A percentile compares a stretch with the other conserved stretches of the same genome.
These are phyloP conservation scores for Testicularia cyperi DNA, from an alignment of 1,284 basidiomycete genomes.

Conservation along the genomic window DNA sequence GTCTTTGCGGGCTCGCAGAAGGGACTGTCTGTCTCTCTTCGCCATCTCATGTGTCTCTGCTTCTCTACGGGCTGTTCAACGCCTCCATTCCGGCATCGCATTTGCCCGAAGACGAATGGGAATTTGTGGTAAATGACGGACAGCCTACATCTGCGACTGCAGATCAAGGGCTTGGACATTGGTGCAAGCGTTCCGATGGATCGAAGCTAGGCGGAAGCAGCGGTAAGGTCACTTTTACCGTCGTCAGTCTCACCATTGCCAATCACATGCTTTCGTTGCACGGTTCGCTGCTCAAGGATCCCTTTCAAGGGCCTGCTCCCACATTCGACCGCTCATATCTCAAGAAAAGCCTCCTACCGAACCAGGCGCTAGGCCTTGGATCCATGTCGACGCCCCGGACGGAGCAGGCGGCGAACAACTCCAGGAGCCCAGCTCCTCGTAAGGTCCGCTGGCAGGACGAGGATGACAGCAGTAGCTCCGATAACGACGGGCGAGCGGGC, in stretches of 20 bases:
- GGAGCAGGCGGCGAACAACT: neutral
- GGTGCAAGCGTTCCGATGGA: slow-evolving; percentile 76
- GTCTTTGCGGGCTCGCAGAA: slow-evolving; percentile 63
- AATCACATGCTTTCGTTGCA: slow-evolving; percentile 92
- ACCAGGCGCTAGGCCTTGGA: slow-evolving; percentile 18
- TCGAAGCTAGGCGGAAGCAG: slow-evolving; percentile 72
- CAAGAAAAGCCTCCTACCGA: slow-evolving; percentile 28
- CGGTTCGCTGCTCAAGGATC: slow-evolving; percentile 83
- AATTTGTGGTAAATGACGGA: slow-evolving; percentile 73
- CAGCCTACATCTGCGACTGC: too few relatives aligned
- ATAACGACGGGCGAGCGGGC: slow-evolving; percentile 3
- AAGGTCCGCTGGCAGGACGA: slow-evolving; percentile 28
- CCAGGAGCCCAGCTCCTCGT: too few relatives aligned
- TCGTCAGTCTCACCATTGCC: slow-evolving; percentile 80
- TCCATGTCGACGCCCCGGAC: neutral
- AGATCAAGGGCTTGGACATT: slow-evolving; percentile 67
- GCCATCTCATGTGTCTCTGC: slow-evolving; percentile 88
- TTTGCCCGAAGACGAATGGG: slow-evolving; percentile 77
- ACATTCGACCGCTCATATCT: slow-evolving; percentile 28
- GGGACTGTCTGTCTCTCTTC: slow-evolving; percentile 87
- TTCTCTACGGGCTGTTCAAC: slow-evolving; percentile 93
- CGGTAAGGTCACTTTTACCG: slow-evolving; percentile 78
- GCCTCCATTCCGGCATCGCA: slow-evolving; percentile 92
- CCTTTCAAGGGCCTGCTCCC: slow-evolving; percentile 67
- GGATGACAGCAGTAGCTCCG: slow-evolving; percentile 4